phyloP scores from a whole-genome alignment of 768 basidiomycete species.

The Suillus lakei region DNA sequence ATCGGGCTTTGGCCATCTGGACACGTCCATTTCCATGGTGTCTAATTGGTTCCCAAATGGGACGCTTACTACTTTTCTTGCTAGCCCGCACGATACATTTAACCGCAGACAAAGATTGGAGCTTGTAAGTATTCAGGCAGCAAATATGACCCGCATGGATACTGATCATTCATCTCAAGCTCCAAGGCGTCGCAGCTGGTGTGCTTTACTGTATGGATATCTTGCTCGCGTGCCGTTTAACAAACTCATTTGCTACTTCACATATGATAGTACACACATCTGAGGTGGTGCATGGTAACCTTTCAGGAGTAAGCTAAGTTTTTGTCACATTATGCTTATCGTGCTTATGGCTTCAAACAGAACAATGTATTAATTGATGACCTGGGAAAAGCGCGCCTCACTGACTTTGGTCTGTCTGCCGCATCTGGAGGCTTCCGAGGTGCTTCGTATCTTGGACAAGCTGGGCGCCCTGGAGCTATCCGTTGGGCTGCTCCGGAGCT shows the following conservation, averaged over 20 bases:
- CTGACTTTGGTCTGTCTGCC: constrained; percentile 39
- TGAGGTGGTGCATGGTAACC: constrained; percentile 27
- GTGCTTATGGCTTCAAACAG: constrained; percentile 16
- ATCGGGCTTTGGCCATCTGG: constrained; percentile 28
- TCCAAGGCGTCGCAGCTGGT: constrained; percentile 8
- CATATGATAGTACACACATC: background rate
- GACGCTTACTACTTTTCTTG: constrained; percentile 25
- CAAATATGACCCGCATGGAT: background rate
- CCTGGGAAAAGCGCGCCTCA: constrained; percentile 31
- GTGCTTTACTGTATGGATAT: constrained; percentile 8
- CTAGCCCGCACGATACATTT: background rate
- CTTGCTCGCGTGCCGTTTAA: background rate
- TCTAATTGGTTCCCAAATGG: constrained; percentile 35
- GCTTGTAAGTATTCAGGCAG: background rate
- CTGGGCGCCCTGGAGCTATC: constrained; percentile 38
- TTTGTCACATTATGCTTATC: background rate
- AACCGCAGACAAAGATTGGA: background rate
- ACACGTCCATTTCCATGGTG: constrained; percentile 27
- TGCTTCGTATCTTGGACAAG: background rate
- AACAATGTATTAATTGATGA: constrained; percentile 39
- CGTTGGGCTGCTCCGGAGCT: constrained; percentile 54
- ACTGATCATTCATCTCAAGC: background rate
- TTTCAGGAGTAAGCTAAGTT: constrained; percentile 29
- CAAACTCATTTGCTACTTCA: background rate
- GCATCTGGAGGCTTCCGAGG: background rate